These are phyloP conservation scores for Chaetoceros muelleri DNA, from an alignment of 108 stramenopile species.

Conservation along the genomic window DNA sequence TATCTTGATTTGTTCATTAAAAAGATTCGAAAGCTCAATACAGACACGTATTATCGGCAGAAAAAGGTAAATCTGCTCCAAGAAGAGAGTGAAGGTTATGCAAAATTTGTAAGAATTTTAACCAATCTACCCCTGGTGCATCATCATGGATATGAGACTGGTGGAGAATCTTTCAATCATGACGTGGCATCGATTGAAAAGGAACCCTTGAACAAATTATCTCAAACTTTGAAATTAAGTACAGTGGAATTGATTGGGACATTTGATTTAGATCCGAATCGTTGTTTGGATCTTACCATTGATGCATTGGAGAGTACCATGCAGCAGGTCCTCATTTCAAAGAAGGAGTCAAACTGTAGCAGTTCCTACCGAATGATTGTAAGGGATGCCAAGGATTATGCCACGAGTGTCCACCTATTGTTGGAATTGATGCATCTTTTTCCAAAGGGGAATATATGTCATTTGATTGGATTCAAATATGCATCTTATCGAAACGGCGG, in stretches of 20 bases:
- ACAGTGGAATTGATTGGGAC: conserved; percentile 59
- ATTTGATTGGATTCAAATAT: conserved; percentile 83
- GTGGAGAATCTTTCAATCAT: not conserved
- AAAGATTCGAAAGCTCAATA: conserved; percentile 68
- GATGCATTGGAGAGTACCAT: conserved; percentile 63
- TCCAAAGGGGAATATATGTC: conserved; percentile 36
- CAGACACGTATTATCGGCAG: conserved; percentile 81
- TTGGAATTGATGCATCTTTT: conserved; percentile 41
- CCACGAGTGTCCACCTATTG: conserved; percentile 12
- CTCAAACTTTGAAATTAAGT: conserved; percentile 8
- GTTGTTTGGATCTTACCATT: conserved; percentile 74
- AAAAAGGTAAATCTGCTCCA: conserved; percentile 85
- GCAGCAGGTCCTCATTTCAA: not conserved
- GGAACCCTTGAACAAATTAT: conserved; percentile 3
- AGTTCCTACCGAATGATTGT: not conserved
- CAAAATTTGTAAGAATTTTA: conserved; percentile 56
- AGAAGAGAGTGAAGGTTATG: conserved; percentile 93
- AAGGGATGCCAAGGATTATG: not conserved
- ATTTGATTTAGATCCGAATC: conserved; percentile 95
- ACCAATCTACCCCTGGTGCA: not conserved
- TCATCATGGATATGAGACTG: not conserved
- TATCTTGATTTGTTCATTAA: conserved; percentile 23
- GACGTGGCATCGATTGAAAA: too few species aligned
- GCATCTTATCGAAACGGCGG: conserved; percentile 16
- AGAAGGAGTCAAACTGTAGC: not conserved